Evolutionary conservation across 306 rosid genomes (phyloP).

Genomic region (Begonia fuchsioides): DNA sequence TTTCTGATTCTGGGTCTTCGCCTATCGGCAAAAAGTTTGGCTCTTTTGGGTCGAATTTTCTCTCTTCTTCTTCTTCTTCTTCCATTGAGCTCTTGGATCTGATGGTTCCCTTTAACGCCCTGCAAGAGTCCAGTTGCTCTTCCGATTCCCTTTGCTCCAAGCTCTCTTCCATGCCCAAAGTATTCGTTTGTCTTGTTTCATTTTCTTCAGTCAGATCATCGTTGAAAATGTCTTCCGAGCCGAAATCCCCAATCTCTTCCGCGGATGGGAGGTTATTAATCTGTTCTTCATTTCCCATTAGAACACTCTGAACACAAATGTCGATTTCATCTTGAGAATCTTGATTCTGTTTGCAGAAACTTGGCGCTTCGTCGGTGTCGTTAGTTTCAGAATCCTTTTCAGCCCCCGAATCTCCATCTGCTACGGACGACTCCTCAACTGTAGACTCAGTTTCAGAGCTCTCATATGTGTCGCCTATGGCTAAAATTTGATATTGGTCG

Average conservation of each 20-base stretch:
- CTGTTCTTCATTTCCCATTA: conserved; percentile 8
- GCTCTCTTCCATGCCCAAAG: too few relatives aligned
- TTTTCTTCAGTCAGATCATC: too few relatives aligned
- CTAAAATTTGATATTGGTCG: conserved; percentile 17
- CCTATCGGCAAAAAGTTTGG: conserved; percentile 68
- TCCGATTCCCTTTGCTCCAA: background rate
- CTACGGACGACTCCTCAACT: conserved; percentile 9
- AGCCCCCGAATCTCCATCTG: conserved; percentile 2
- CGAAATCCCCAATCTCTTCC: conserved; percentile 6
- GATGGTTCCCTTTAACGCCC: conserved; percentile 16
- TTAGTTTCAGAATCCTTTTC: conserved; percentile 8
- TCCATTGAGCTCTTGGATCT: conserved; percentile 20
- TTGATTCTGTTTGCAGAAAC: background rate
- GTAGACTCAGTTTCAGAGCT: conserved; percentile 8
- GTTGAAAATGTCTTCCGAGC: background rate
- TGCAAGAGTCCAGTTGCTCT: conserved; percentile 18
- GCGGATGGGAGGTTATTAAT: conserved; percentile 1
- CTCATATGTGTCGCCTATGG: conserved; percentile 16
- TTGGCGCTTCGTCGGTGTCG: conserved; percentile 14
- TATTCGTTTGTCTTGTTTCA: too few relatives aligned
- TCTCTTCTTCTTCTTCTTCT: conserved; percentile 44
- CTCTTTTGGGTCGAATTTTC: conserved; percentile 48
- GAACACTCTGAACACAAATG: background rate
- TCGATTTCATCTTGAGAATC: conserved; percentile 12
- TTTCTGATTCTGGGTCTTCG: conserved; percentile 50